Conservation (phyloP, 345 rosid genomes). For the Arabis hirsuta region DNA sequence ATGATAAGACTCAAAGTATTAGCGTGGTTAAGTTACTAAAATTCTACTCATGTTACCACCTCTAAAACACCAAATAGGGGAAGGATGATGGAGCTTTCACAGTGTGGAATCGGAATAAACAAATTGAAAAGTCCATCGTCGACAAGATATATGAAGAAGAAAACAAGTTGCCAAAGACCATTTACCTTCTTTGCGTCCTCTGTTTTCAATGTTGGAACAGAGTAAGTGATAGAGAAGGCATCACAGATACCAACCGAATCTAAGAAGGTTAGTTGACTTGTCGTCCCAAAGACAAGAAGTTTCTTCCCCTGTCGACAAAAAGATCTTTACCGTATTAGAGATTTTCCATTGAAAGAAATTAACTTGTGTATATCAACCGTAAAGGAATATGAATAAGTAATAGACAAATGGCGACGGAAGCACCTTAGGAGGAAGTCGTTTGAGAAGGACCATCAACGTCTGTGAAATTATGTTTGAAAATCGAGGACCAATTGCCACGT, state of each 20-base stretch:
- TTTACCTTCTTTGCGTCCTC: slow-evolving; percentile 86
- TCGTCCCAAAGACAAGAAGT: slow-evolving; percentile 90
- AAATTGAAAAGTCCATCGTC: not conserved
- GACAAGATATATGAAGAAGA: slow-evolving; percentile 18
- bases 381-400: not conserved
- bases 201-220: slow-evolving; percentile 69
- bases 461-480: slow-evolving; percentile 91
- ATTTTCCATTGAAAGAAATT: slow-evolving; percentile 8
- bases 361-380: not conserved
- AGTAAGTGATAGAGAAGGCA: slow-evolving; percentile 76
- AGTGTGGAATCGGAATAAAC: not conserved
- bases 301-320: slow-evolving; percentile 71
- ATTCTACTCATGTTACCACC: not conserved
- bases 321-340: slow-evolving; percentile 9
- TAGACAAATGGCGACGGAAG: slow-evolving; percentile 18
- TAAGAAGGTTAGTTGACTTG: slow-evolving; percentile 83
- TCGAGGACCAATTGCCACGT: slow-evolving; percentile 95
- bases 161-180: not conserved
- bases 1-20: not conserved
- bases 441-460: slow-evolving; percentile 89
- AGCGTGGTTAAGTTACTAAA: slow-evolving; percentile 2
- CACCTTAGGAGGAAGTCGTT: slow-evolving; percentile 96
- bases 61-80: not conserved
- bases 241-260: slow-evolving; percentile 77
- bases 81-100: not conserved